phyloP scores from a whole-genome alignment of 1,284 basidiomycete genomes.

The Uromyces viciae-fabae region DNA sequence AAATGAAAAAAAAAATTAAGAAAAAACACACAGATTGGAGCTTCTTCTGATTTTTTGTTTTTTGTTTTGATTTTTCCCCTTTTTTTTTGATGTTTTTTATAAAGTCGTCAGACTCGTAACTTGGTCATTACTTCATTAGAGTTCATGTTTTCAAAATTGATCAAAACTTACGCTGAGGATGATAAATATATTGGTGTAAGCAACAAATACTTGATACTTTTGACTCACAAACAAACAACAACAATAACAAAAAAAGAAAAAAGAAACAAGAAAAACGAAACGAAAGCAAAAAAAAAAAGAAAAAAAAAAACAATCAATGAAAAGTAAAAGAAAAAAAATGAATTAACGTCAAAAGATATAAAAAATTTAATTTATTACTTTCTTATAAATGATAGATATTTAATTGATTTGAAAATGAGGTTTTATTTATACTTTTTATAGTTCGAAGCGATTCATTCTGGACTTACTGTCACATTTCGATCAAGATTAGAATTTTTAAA shows the following conservation, averaged over 20 bases:
- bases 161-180: background rate
- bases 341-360: too few relatives aligned
- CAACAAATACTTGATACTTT: background rate
- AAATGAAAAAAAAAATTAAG: background rate
- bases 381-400: too few relatives aligned
- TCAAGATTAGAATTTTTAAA: background rate
- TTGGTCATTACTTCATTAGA: slow-evolving; percentile 5
- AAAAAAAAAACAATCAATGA: too few relatives aligned
- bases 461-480: background rate
- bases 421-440: background rate
- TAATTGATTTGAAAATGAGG: background rate
- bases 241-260: background rate
- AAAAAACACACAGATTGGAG: background rate
- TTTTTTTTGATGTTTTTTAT: too few relatives aligned
- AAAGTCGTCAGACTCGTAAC: slow-evolving; percentile 11
- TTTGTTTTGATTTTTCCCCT: background rate
- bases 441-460: slow-evolving; percentile 1
- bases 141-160: slow-evolving; percentile 5
- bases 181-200: slow-evolving; percentile 11
- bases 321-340: too few relatives aligned
- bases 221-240: background rate
- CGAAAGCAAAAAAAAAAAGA: too few relatives aligned
- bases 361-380: too few relatives aligned
- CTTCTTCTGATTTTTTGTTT: background rate
- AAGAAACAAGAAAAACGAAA: background rate